Evolutionary conservation across 2,329 filamentous ascomycete genomes (phyloP), one percentile per base, ranked within the genome.

Genomic region (Gnomoniopsis sp.): DNA sequence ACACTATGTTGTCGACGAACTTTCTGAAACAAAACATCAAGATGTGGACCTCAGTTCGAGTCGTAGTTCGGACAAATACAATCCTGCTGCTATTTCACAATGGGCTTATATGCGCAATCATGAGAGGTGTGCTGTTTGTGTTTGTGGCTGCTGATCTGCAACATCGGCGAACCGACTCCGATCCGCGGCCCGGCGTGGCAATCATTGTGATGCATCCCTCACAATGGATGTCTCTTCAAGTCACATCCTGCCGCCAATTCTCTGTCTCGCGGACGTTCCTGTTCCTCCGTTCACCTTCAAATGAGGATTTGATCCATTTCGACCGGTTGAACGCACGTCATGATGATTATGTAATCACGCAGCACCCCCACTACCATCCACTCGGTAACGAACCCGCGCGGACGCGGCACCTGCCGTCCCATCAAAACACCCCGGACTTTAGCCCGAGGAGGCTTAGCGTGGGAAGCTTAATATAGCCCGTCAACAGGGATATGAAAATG

Each of bases 1-100:
- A 43, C 46, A 51, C 48, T 53, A 56, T 47, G 44, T 54, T 26
- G 50, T 56, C 23, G 58, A 54, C 58, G 55, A 54, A 58, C 44
- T 44, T 36, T 30, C 8, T 46, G 54, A 23, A 36, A 47, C 48
- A 51, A 53, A 4, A 30, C 4, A 56, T 48, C 41, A 51, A 60
- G 51, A 49, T 58, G 30, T 52, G 50, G 49, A 57, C 54, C 30
- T 51, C 34, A 49, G n/a, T 23, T 44, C 57, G 38, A 43, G 43
- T 34, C 12, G 46, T 60, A 58, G 33, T 47, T 50, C 21, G 58
- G 46, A 49, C 46, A 60, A 55, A 60, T 52, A 58, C 51, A 36
- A 60, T 34, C 43, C 46, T 43, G 22, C 50, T 58, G 41, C 56
- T 54, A 48, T 11, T 46, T 11, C 22, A 15, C 2, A 21, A 14